Percentiles rank a stretch among this genome's conserved stretches.
Conservation (phyloP, 164 flowering plant genomes). For the Hamamelis virginiana region DNA sequence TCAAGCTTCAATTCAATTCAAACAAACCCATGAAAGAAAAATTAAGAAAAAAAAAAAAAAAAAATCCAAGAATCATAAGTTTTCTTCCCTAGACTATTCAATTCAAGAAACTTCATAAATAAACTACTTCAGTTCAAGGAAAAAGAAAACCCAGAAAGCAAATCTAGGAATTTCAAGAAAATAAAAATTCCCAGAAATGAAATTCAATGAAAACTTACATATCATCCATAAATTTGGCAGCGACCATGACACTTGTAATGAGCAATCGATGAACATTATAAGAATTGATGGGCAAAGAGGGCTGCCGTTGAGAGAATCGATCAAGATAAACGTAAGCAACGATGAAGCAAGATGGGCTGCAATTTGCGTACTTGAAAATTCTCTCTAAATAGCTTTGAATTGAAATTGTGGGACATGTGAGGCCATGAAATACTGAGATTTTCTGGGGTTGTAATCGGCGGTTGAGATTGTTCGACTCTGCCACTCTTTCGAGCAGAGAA, state of each 20-base stretch:
- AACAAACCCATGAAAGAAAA: not conserved
- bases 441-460: constrained; percentile 32
- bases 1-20: not conserved
- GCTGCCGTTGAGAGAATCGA: constrained; percentile 54
- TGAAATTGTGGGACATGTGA: constrained; percentile 53
- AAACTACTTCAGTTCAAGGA: not conserved
- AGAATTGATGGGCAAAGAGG: constrained; percentile 55
- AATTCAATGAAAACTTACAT: constrained; percentile 35
- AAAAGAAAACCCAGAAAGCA: not conserved
- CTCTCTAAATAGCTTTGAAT: constrained; percentile 58
- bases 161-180: not conserved
- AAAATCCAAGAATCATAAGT: too few species aligned
- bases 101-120: too few species aligned
- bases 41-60: not conserved
- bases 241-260: constrained; percentile 67
- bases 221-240: constrained; percentile 80
- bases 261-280: constrained; percentile 67
- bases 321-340: constrained; percentile 72
- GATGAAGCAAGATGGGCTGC: constrained; percentile 66
- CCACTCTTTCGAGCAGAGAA: constrained; percentile 45
- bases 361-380: constrained; percentile 72
- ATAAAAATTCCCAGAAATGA: not conserved
- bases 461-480: constrained; percentile 53
- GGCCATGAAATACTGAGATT: constrained; percentile 61
- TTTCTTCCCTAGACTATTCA: too few species aligned